phyloP scores from a whole-genome alignment of 768 basidiomycete species.

The Clitopilus passeckerianus region DNA sequence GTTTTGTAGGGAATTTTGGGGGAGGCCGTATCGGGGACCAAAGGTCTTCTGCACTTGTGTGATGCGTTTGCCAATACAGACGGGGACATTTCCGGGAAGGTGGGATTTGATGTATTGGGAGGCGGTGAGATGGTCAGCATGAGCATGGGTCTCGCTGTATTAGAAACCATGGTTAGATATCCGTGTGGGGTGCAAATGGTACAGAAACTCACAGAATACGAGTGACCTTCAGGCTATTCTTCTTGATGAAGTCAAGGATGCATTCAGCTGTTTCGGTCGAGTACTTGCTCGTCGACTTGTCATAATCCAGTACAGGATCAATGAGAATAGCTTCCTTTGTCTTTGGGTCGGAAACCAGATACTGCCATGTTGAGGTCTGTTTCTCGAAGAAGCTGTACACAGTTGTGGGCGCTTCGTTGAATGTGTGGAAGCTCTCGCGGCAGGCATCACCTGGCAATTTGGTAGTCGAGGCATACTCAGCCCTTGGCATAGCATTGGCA shows the following conservation, averaged over 20 bases:
- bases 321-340: slow-evolving; percentile 39
- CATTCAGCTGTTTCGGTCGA: slow-evolving; percentile 26
- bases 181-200: neutral
- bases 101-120: slow-evolving; percentile 27
- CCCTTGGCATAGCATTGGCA: neutral
- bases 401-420: slow-evolving; percentile 5
- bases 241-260: slow-evolving; percentile 22
- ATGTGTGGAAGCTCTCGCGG: slow-evolving; percentile 6
- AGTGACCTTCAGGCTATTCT: slow-evolving; percentile 21
- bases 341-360: slow-evolving; percentile 51
- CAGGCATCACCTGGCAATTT: slow-evolving; percentile 1
- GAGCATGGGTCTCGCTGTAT: slow-evolving; percentile 29
- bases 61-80: slow-evolving; percentile 31
- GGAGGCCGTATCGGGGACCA: slow-evolving; percentile 25
- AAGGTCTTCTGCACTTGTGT: slow-evolving; percentile 26
- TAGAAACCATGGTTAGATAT: neutral
- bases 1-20: slow-evolving; percentile 15
- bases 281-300: slow-evolving; percentile 21
- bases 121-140: slow-evolving; percentile 33
- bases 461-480: neutral
- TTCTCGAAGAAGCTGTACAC: slow-evolving; percentile 19
- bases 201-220: slow-evolving; percentile 24
- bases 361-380: slow-evolving; percentile 32
- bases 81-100: slow-evolving; percentile 19
- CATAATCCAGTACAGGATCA: slow-evolving; percentile 30